phyloP scores from a whole-genome alignment of 2,329 filamentous ascomycete species.

The Lasiodiplodia citricola region DNA sequence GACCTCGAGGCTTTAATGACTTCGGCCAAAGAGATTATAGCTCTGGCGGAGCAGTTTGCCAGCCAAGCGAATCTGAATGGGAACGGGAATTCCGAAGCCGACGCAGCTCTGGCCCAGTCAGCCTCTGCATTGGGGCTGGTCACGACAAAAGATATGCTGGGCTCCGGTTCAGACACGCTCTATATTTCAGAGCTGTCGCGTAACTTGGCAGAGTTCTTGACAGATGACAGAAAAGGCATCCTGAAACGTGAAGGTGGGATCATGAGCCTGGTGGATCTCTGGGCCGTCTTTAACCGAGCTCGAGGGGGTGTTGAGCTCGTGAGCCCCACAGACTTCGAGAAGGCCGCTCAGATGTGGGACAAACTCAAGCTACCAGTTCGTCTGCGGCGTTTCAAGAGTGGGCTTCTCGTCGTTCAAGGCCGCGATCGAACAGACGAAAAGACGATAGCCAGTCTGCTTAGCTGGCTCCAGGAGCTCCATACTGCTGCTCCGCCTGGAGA shows the following conservation, averaged over 20 bases:
- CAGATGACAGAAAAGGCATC: slow-evolving; percentile 44
- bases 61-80: slow-evolving; percentile 65
- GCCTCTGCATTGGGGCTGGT: slow-evolving; percentile 83
- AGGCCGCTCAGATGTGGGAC: slow-evolving; percentile 87
- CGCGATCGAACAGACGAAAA: slow-evolving; percentile 89
- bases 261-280: slow-evolving; percentile 47
- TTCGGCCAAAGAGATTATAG: slow-evolving; percentile 94
- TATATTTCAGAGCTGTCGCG: slow-evolving; percentile 72
- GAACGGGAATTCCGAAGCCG: slow-evolving; percentile 69
- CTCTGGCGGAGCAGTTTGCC: slow-evolving; percentile 86
- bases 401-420: slow-evolving; percentile 91
- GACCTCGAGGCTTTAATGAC: slow-evolving; percentile 97
- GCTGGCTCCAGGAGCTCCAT: slow-evolving; percentile 79
- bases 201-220: slow-evolving; percentile 47
- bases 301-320: slow-evolving; percentile 93
- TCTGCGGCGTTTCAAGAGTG: slow-evolving; percentile 86
- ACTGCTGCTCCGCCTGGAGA: slow-evolving; percentile 67
- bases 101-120: slow-evolving; percentile 77
- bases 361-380: slow-evolving; percentile 84
- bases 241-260: slow-evolving; percentile 45
- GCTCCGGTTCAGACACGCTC: slow-evolving; percentile 77
- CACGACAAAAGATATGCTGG: slow-evolving; percentile 94
- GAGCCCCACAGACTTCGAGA: slow-evolving; percentile 88
- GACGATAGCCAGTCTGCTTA: slow-evolving; percentile 75
- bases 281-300: slow-evolving; percentile 82